Percentiles rank a stretch among this genome's conserved stretches.
Evolutionary conservation across 106 monocot species (phyloP).

Genomic region (Hemerocallis citrina): DNA sequence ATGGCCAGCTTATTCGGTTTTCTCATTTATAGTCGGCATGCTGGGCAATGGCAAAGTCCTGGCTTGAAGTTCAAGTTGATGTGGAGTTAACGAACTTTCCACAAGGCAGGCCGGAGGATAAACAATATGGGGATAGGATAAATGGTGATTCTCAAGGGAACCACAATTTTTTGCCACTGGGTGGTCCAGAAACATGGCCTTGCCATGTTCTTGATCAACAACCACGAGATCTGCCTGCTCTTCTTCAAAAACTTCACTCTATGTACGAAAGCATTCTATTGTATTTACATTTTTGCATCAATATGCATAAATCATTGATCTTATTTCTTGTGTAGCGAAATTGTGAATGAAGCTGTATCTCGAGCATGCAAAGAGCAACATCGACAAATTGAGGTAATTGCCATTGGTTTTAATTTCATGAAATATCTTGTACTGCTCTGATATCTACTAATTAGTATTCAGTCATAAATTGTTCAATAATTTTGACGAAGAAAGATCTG

Average conservation of each 20-base stretch:
- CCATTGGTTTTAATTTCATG: too few species aligned
- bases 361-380: constrained; percentile 93
- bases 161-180: constrained; percentile 10
- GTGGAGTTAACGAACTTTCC: constrained; percentile 48
- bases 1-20: too few species aligned
- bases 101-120: constrained; percentile 28
- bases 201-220: constrained; percentile 81
- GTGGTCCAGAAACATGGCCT: constrained; percentile 80
- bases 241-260: constrained; percentile 97
- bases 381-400: constrained; percentile 89
- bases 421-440: too few species aligned
- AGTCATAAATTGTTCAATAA: too few species aligned
- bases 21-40: constrained; percentile 75
- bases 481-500: too few species aligned
- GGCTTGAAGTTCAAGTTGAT: constrained; percentile 94
- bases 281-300: neutral
- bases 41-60: constrained; percentile 95
- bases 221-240: constrained; percentile 68
- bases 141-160: constrained; percentile 31
- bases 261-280: constrained; percentile 22
- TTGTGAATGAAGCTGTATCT: constrained; percentile 79
- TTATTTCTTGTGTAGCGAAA: constrained; percentile 51
- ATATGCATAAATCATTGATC: neutral
- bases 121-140: constrained; percentile 36
- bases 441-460: too few species aligned